Evolutionary conservation across 2,329 filamentous ascomycete genomes (phyloP).

Genomic region (Venturia carpophila): DNA sequence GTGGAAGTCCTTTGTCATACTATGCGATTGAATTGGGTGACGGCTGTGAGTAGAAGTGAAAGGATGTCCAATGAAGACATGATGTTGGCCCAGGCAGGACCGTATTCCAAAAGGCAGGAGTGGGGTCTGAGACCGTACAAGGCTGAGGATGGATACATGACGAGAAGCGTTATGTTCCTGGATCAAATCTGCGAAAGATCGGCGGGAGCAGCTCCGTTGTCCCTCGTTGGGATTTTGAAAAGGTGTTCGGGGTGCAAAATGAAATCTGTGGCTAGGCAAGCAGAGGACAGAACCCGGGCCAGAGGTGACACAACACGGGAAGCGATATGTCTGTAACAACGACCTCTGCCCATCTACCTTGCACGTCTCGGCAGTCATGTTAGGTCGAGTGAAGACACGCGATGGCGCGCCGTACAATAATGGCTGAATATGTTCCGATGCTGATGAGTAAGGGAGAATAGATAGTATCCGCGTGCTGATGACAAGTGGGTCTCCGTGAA

Average conservation of each 20-base stretch:
- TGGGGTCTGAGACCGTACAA: neutral
- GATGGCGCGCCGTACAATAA: slow-evolving; percentile 1
- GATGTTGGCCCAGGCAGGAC: neutral
- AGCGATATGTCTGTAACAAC: neutral
- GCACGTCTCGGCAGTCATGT: neutral
- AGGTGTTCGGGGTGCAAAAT: neutral
- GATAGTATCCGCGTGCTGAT: neutral
- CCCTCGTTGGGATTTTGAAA: neutral
- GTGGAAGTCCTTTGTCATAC: neutral
- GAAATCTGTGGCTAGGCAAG: slow-evolving; percentile 5
- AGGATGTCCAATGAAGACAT: neutral
- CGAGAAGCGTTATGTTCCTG: neutral
- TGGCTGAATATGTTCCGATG: neutral
- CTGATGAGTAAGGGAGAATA: neutral
- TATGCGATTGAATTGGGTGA: neutral
- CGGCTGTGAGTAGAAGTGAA: neutral
- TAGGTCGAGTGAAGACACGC: neutral
- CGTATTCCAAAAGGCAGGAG: neutral
- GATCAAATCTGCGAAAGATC: neutral
- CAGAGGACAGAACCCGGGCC: neutral
- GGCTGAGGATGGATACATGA: neutral
- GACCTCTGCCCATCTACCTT: neutral
- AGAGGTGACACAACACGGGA: neutral
- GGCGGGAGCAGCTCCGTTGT: neutral
- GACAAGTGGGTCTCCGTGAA: neutral